These are phyloP conservation scores for Lentithecium fluviatile DNA, from an alignment of 495 filamentous ascomycete genomes.

Conservation along the genomic window DNA sequence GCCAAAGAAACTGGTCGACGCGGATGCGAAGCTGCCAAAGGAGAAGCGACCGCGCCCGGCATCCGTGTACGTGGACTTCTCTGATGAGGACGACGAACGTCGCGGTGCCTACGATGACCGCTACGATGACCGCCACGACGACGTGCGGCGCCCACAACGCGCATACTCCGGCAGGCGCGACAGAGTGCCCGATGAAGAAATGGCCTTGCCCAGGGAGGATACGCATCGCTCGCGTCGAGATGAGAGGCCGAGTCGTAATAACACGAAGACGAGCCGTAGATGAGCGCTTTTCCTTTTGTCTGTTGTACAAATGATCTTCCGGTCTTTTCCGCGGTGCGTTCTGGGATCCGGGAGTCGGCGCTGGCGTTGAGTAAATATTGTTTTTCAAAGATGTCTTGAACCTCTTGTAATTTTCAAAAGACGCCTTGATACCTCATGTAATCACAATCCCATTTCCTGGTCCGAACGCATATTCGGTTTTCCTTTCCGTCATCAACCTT, in stretches of 20 bases:
- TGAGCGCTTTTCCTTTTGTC: background rate
- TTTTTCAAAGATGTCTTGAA: no score
- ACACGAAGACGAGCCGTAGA: constrained; percentile 19
- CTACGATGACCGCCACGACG: constrained; percentile 11
- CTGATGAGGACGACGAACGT: constrained; percentile 36
- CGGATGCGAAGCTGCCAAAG: constrained; percentile 5
- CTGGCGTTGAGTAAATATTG: no score
- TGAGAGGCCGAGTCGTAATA: constrained; percentile 10
- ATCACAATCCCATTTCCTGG: no score
- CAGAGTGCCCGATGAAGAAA: constrained; percentile 17
- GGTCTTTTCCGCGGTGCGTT: no score
- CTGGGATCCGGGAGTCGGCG: no score
- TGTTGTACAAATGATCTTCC: no score
- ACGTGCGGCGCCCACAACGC: constrained; percentile 8
- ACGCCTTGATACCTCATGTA: no score
- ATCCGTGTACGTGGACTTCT: constrained; percentile 43
- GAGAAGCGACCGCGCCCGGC: constrained; percentile 37
- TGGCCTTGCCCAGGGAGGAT: constrained; percentile 17
- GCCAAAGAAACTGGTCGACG: constrained; percentile 32
- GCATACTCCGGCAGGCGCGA: constrained; percentile 18
- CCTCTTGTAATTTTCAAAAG: no score
- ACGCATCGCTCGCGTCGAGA: background rate
- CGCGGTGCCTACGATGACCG: constrained; percentile 1
- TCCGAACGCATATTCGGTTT: no score
- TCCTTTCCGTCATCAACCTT: no score